Conservation (phyloP, 768 basidiomycete species). For the Naganishia antarctica region DNA sequence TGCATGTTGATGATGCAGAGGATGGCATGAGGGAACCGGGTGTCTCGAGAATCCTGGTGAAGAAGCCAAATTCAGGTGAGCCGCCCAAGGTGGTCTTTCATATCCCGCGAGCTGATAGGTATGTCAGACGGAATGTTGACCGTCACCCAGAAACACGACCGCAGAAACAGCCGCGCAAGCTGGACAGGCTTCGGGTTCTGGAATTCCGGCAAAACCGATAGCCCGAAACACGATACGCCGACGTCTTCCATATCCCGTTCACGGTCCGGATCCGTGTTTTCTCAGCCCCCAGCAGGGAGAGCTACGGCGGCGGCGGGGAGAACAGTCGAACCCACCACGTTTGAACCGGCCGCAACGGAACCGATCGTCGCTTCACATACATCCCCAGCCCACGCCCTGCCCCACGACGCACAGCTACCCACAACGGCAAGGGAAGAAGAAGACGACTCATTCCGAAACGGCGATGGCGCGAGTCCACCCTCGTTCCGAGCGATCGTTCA, state of each 20-base stretch:
- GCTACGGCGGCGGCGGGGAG: not conserved
- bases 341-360: not conserved
- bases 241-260: not conserved
- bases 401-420: constrained; percentile 14
- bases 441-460: constrained; percentile 34
- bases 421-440: too few species aligned
- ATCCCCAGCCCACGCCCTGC: not conserved
- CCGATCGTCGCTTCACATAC: constrained; percentile 4
- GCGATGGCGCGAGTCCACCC: constrained; percentile 43
- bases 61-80: not conserved
- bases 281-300: not conserved
- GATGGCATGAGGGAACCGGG: not conserved
- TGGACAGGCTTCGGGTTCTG: constrained; percentile 33
- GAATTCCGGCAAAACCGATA: constrained; percentile 33
- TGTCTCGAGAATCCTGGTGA: constrained; percentile 1
- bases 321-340: too few species aligned
- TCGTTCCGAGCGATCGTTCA: constrained; percentile 42
- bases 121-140: not conserved
- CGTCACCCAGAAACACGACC: too few species aligned
- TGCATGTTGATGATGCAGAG: not conserved
- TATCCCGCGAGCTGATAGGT: too few species aligned
- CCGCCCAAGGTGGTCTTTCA: too few species aligned
- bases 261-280: not conserved
- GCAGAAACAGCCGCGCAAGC: not conserved
- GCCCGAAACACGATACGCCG: constrained; percentile 14